Conservation (phyloP, 164 flowering plant species). For the Amborella trichopoda region DNA sequence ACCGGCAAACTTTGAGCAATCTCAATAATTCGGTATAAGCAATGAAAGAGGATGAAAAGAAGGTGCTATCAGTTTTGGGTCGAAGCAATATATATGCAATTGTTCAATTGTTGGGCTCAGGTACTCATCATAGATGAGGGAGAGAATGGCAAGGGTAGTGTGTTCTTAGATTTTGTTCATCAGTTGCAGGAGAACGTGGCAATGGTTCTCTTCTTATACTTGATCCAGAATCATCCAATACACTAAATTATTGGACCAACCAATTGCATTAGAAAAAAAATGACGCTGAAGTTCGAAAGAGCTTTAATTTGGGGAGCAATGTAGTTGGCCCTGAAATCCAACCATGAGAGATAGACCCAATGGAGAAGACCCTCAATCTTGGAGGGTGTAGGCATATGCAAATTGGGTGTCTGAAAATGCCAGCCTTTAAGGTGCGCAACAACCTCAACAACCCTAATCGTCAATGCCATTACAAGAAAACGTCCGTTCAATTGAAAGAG, state of each 20-base stretch:
- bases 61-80: no score
- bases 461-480: slow-evolving; percentile 36
- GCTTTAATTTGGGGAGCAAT: slow-evolving; percentile 59
- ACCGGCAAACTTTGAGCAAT: no score
- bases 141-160: no score
- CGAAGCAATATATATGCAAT: no score
- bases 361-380: slow-evolving; percentile 58
- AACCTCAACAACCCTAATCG: slow-evolving; percentile 41
- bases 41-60: no score
- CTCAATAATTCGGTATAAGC: no score
- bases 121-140: no score
- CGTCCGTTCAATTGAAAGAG: slow-evolving; percentile 30
- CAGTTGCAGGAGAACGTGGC: no score
- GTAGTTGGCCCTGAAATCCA: slow-evolving; percentile 55
- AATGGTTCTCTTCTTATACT: slow-evolving; percentile 54
- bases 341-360: slow-evolving; percentile 44
- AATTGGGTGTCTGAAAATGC: slow-evolving; percentile 39
- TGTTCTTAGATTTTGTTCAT: no score
- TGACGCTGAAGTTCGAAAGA: slow-evolving; percentile 56
- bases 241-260: slow-evolving; percentile 52
- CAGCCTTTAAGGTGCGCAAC: slow-evolving; percentile 58
- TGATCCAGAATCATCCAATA: slow-evolving; percentile 81
- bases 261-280: slow-evolving; percentile 67
- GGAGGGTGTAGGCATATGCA: slow-evolving; percentile 43
- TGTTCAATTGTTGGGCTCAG: no score